Percentiles rank a stretch among this genome's conserved stretches.
phyloP scores from a whole-genome alignment of 805 yeast genomes.

The Dipodascopsis uninucleata region DNA sequence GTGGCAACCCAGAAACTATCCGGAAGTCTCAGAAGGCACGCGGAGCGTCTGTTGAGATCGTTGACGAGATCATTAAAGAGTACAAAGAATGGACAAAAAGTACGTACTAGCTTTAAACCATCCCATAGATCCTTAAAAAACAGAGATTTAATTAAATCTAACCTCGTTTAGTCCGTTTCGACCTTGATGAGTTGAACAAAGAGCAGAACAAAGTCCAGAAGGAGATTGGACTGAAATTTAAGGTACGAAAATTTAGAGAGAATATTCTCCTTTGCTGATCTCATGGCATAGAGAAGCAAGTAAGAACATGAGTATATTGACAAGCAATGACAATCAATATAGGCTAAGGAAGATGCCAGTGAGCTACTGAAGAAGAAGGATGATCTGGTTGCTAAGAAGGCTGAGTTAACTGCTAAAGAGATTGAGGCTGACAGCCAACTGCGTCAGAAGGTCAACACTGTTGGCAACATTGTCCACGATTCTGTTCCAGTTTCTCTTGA shows the following conservation, averaged over 20 bases:
- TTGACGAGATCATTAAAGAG: slow-evolving; percentile 88
- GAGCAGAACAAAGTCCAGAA: slow-evolving; percentile 84
- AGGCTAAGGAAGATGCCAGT: slow-evolving; percentile 86
- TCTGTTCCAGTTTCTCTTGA: slow-evolving; percentile 81
- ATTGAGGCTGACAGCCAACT: slow-evolving; percentile 73
- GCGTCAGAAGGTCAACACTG: slow-evolving; percentile 75
- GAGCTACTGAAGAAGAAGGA: slow-evolving; percentile 82
- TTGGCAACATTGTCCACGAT: slow-evolving; percentile 93
- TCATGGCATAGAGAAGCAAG: neutral
- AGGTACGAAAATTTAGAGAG: slow-evolving; percentile 34
- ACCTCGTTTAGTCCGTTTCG: slow-evolving; percentile 55
- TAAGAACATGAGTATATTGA: too few species aligned
- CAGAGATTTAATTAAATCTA: neutral
- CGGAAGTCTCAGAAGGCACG: slow-evolving; percentile 88
- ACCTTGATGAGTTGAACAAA: slow-evolving; percentile 87
- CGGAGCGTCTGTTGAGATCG: slow-evolving; percentile 90
- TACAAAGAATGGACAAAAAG: slow-evolving; percentile 88
- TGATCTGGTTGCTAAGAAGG: slow-evolving; percentile 64
- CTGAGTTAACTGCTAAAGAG: slow-evolving; percentile 61
- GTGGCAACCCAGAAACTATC: slow-evolving; percentile 90
- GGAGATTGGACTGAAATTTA: slow-evolving; percentile 86
- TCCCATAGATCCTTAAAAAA: neutral
- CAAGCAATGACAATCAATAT: neutral
- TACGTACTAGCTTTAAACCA: slow-evolving; percentile 8
- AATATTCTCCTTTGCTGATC: neutral